These are phyloP conservation scores for Exophiala aquamarina DNA, from an alignment of 2,329 filamentous ascomycete genomes.

Conservation along the genomic window DNA sequence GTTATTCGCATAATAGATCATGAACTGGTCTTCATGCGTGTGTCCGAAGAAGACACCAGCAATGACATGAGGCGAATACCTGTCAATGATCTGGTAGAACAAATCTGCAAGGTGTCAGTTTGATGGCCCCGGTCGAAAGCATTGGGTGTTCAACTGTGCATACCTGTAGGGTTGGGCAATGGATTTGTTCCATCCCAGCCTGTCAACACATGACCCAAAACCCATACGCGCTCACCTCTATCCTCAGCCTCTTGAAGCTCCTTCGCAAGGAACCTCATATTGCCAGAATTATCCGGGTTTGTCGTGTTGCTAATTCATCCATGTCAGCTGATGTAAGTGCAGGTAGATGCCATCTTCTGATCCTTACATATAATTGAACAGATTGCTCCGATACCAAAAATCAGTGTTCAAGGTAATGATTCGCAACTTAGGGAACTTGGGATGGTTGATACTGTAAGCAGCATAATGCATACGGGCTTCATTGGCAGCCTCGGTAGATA, in stretches of 20 bases:
- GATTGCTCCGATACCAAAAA: constrained; percentile 47
- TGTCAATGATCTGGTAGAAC: constrained; percentile 46
- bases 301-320: constrained; percentile 51
- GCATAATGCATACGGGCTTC: constrained; percentile 56
- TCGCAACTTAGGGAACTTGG: constrained; percentile 51
- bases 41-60: constrained; percentile 57
- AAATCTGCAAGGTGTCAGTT: constrained; percentile 50
- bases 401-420: constrained; percentile 57
- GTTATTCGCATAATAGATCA: constrained; percentile 56
- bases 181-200: constrained; percentile 59
- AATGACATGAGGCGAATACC: constrained; percentile 57
- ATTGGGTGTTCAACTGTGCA: constrained; percentile 43
- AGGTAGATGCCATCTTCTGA: neutral
- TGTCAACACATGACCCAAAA: constrained; percentile 54
- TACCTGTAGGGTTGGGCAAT: constrained; percentile 52
- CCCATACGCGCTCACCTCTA: constrained; percentile 54
- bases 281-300: constrained; percentile 51
- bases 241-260: constrained; percentile 56
- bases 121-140: neutral
- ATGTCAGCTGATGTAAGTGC: constrained; percentile 42
- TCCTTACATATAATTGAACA: constrained; percentile 38
- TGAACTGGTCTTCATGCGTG: constrained; percentile 55
- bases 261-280: constrained; percentile 50
- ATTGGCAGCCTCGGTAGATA: constrained; percentile 44
- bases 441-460: constrained; percentile 52